These are phyloP conservation scores for Taphrina betulina DNA, from an alignment of 1,139 yeast genomes.

Conservation along the genomic window DNA sequence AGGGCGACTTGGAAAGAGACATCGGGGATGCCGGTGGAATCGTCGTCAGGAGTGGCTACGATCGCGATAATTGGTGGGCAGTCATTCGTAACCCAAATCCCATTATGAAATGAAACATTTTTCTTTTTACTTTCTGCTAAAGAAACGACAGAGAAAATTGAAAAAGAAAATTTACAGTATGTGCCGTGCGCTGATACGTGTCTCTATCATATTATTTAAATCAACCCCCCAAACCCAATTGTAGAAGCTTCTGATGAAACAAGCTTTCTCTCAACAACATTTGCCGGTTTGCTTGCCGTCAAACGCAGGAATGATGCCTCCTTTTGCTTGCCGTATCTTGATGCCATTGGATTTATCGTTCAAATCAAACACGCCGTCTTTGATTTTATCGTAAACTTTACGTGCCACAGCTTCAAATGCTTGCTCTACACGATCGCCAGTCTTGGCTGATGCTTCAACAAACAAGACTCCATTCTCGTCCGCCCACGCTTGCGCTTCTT, in stretches of 20 bases:
- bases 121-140: too few species aligned
- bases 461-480: conserved; percentile 45
- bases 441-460: conserved; percentile 89
- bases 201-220: too few species aligned
- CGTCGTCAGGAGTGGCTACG: conserved; percentile 75
- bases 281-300: conserved; percentile 12
- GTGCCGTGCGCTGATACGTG: too few species aligned
- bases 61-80: conserved; percentile 93
- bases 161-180: too few species aligned
- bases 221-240: too few species aligned
- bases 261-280: conserved; percentile 16
- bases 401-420: conserved; percentile 84
- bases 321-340: conserved; percentile 21
- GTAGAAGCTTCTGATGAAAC: too few species aligned
- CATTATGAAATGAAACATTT: too few species aligned
- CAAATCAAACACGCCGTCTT: conserved; percentile 43
- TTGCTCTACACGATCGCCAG: conserved; percentile 83
- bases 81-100: conserved; percentile 37
- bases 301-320: conserved; percentile 27
- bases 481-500: conserved; percentile 45
- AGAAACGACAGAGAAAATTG: too few species aligned
- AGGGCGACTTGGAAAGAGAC: conserved; percentile 78
- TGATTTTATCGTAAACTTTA: conserved; percentile 50
- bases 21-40: conserved; percentile 65
- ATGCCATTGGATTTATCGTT: conserved; percentile 40